phyloP scores from a whole-genome alignment of 108 stramenopile genomes.

The Aureococcus anophagefferens region DNA sequence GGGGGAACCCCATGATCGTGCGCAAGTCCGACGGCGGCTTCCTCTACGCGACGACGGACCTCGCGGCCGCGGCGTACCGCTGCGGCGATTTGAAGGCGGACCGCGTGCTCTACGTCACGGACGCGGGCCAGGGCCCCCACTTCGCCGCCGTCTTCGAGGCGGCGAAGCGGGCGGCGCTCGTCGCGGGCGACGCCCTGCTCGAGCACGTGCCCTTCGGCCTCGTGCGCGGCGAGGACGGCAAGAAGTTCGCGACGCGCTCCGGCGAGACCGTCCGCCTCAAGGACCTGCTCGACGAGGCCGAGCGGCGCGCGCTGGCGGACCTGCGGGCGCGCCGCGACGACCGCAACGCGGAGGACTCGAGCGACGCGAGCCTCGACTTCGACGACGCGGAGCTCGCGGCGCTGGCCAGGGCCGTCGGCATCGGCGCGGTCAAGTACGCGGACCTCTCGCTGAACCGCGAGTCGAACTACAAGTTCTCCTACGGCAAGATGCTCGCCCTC shows the following conservation, averaged over 20 bases:
- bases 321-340: constrained; percentile 50
- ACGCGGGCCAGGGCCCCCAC: constrained; percentile 89
- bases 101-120: constrained; percentile 84
- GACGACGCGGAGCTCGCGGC: constrained; percentile 43
- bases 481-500: constrained; percentile 91
- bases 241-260: constrained; percentile 92
- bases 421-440: constrained; percentile 97
- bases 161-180: constrained; percentile 65
- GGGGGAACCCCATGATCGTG: constrained; percentile 62
- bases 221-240: constrained; percentile 96
- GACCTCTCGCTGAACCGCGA: constrained; percentile 92
- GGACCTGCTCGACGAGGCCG: constrained; percentile 88
- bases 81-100: constrained; percentile 43
- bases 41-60: constrained; percentile 95
- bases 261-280: constrained; percentile 94
- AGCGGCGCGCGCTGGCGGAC: constrained; percentile 70
- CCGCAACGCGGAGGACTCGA: constrained; percentile 5
- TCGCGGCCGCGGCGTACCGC: constrained; percentile 88
- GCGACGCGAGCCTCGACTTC: constrained; percentile 31
- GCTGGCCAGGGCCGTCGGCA: constrained; percentile 75
- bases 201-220: constrained; percentile 97
- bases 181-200: constrained; percentile 33
- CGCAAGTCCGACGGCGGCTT: constrained; percentile 94
- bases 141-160: constrained; percentile 88
- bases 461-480: constrained; percentile 94